Evolutionary conservation across 2,329 filamentous ascomycete species (phyloP), one percentile per base, ranked within the genome.

Genomic region (Penicillium sp.): DNA sequence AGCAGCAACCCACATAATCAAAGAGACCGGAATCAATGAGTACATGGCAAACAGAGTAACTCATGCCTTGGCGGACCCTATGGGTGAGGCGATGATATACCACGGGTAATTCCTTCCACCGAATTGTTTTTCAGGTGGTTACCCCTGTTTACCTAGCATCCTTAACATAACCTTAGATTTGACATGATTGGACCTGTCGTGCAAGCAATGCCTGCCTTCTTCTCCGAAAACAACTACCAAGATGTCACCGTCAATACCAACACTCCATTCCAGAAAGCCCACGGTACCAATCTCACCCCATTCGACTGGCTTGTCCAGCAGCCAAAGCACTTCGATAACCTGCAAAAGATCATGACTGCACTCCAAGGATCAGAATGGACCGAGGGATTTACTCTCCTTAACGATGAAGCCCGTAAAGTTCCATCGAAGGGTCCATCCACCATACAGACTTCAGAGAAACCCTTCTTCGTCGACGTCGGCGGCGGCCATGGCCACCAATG

Each of bases 381-480:
- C 1, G 55, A 57, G 12, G 62, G 59, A 4, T 62, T 67, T 41
- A 47, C 48, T 9, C 52, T 60, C 6, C 46, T 68, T 31, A 52
- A 65, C 3, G 40, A 44, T 4, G 63, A 67, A 46, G 56, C 54
- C 8, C 41, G 50, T 18, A 58, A 52, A 16, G 23, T 63, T 12
- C 41, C 51, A 4, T 50, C 37, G 1, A 59, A 52, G 23, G 25
- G 59, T 9, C 34, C 52, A 3, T 49, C 46, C 1, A 37, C 25
- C n/a, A 18, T 42, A 12, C 42, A 60, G 25, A 13, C 57, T 23
- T 55, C 25, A 3, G 59, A 65, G 9, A 61, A 55, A 38, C 56
- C 61, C 6, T 58, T 77, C 29, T 67, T 76, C 44, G 74, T 79
- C 3, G 74, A 79, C 55, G 64, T 79, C 12, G 75, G 75, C 10